Evolutionary conservation across 1,139 yeast genomes (phyloP), one percentile per base, ranked within the genome.

Genomic region (Protomyces lactucae-debilis): DNA sequence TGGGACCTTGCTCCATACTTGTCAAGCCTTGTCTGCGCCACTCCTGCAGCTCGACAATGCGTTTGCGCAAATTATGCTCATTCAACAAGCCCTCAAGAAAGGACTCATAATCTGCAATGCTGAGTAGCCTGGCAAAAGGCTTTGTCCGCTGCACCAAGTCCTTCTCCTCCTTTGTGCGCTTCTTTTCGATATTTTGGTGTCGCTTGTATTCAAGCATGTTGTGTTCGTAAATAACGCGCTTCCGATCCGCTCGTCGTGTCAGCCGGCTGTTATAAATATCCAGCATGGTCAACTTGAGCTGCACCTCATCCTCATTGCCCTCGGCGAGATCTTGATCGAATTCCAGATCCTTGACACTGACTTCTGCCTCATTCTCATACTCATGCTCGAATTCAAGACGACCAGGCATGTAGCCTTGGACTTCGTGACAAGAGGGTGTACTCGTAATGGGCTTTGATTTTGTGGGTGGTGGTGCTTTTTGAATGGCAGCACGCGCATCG

Each of bases 341-440:
- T 6, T 87, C 83, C 93, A 93, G 89, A 74, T 95, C 99, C 74
- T 93, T 95, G 46, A 93, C 90, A 0, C 95, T 86, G 65, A 87
- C 81, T 75, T 93, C 99, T 0, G 99, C 99, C 63, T 93, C 99
- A 72, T 93, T 93, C 74, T 95, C 99, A 51, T 88, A 91, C 74
- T 93, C 99, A 67, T 87, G 89, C 73, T 93, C 99, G 75, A 93
- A 93, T 74, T 93, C 99, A 69, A 93, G 79, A 71, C 99, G 83
- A 57, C 99, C 99, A 45, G 99, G 99, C 99, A 95, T 93, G 74
- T 86, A 93, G 2, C 97, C 98, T 75, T 93, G 98, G 68, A 93
- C 85, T 72, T 95, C 98, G 73, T 95, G 98, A 77, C 98, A 92
- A 63, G 95, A 82, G 0, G 99, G 99, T 8, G 88, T 95, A 10